These are phyloP conservation scores for Fraxinus dipetala DNA, from an alignment of 305 asterid genomes.

Conservation along the genomic window DNA sequence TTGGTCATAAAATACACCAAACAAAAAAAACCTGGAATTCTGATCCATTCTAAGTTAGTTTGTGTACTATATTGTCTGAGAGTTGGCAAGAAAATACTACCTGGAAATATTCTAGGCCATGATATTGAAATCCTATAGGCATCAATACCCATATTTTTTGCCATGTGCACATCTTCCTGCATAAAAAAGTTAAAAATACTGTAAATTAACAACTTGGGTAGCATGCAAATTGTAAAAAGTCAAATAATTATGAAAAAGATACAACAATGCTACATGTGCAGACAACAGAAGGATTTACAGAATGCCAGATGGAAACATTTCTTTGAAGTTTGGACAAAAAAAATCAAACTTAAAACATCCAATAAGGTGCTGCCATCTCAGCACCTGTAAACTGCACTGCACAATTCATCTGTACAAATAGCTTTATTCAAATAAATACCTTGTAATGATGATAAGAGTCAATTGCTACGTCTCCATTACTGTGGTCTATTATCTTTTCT, in stretches of 20 bases:
- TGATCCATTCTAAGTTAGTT: background rate
- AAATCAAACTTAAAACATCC: too few relatives aligned
- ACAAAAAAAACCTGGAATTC: background rate
- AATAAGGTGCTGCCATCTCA: background rate
- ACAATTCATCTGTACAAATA: background rate
- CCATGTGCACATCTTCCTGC: conserved; percentile 42
- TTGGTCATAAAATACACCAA: background rate
- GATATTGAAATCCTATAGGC: conserved; percentile 47
- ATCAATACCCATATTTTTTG: conserved; percentile 38
- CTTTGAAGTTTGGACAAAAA: background rate
- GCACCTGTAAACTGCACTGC: background rate
- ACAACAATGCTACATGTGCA: background rate
- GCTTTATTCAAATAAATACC: conserved; percentile 22
- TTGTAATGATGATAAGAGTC: conserved; percentile 45
- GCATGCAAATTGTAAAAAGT: background rate
- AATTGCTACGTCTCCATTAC: conserved; percentile 39
- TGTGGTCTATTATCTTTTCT: conserved; percentile 35
- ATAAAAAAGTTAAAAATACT: background rate
- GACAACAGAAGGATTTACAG: background rate
- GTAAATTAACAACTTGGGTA: background rate
- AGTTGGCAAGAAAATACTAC: conserved; percentile 18
- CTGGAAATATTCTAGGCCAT: conserved; percentile 51
- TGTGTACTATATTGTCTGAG: background rate
- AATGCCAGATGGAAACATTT: background rate
- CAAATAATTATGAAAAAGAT: background rate